Evolutionary conservation across 495 filamentous ascomycete species (phyloP), one percentile per base, ranked within the genome.

Genomic region (Immersiella caudata): DNA sequence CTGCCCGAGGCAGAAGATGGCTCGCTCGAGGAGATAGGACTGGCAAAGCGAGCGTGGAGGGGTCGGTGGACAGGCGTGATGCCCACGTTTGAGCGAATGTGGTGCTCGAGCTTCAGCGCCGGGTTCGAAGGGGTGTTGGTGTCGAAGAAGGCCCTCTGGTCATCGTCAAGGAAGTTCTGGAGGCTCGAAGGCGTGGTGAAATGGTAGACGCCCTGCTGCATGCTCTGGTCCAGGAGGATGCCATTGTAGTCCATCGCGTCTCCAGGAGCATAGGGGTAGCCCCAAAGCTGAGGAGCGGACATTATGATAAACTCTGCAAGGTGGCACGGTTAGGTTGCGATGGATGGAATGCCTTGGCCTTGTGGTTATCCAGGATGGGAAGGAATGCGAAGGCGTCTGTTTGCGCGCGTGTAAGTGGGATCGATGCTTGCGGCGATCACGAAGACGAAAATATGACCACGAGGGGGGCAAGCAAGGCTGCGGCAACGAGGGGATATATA

Each of bases 1-100:
- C 73, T 77, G 56, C 77, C 76, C n/a, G 73, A 75, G 0, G 80
- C 76, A 20, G 77, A 76, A 2, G 79, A 76, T 50, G 73, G 71
- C 24, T 80, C 73, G 40, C 62, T 63, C 8, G 70, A 70, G 1
- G 79, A 74, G 60, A 76, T 66, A 71, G 80, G 70, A 71, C 79
- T 65, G 68, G 71, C 16, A 70, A 74, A 70, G 65, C 75, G 67
- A 59, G 60, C 52, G 68, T 76, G 67, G 52, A 75, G 67, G 56
- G 71, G 40, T 64, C 68, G 62, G 63, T 66, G 54, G 46, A 74
- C 25, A 52, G 70, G 14, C 50, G 65, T 22, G 64, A 75, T 65
- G 58, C 66, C 59, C 21, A 64, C 67, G 50, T 52, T 63, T 46
- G 65, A 60, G 25, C 67, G 71, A 64, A 66, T 63, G 56, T 52